These are phyloP conservation scores for Prunella vulgaris DNA, from an alignment of 257 asterid species.

Conservation along the genomic window DNA sequence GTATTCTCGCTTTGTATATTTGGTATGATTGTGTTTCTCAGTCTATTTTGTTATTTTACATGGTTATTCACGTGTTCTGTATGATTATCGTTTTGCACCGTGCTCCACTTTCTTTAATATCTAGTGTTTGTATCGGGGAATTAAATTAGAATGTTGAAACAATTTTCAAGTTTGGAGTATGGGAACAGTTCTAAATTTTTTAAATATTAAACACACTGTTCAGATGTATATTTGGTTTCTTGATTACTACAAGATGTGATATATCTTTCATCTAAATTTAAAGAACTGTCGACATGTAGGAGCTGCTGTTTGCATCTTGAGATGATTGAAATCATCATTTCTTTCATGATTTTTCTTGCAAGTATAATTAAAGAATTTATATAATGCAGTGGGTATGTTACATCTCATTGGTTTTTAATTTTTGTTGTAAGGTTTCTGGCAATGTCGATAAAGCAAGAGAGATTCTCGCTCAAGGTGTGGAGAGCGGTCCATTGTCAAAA, in stretches of 20 bases:
- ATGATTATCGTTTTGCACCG: neutral
- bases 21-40: constrained; percentile 43
- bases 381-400: neutral
- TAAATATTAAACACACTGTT: neutral
- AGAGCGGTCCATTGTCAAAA: constrained; percentile 70
- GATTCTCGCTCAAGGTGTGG: constrained; percentile 44
- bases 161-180: neutral
- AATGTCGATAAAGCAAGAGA: constrained; percentile 52
- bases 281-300: neutral
- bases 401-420: neutral
- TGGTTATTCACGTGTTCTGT: neutral
- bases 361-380: neutral
- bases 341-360: neutral
- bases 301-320: neutral
- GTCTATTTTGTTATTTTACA: neutral
- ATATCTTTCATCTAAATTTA: neutral
- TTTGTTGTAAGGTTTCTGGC: constrained; percentile 54
- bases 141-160: neutral
- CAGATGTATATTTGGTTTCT: neutral
- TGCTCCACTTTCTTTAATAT: neutral
- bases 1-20: constrained; percentile 71
- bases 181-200: neutral
- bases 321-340: neutral
- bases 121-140: neutral
- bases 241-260: neutral